Base-by-base conservation (phyloP, 345 rosid species). In the Pugionium dolabratum region DNA sequence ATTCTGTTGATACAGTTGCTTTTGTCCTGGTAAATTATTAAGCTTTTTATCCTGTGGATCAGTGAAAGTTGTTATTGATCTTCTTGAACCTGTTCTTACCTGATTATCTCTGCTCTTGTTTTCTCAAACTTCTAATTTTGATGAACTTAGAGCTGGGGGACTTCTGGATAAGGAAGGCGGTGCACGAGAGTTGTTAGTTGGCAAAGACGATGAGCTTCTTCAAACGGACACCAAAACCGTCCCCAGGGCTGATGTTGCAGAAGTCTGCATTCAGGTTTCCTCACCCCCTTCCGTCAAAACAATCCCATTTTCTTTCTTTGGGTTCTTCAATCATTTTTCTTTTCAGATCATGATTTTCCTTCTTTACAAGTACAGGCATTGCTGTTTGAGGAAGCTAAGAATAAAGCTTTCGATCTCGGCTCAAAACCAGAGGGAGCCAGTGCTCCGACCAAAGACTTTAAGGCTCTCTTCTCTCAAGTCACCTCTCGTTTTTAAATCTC, bases 151-250 rank as follows among this genome's bases (percentile, higher is more conserved):
- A 82, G 87, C 97, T 61, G 97, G 95, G 65, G 90, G 91, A 46
- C 82, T 90, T 77, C 80, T 79, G 60, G 97, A 90, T 52, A 85
- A 72, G 74, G 95, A 84, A 51, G 95, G 91, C 2, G 88, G 95
- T 41, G 41, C 71, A 62, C 81, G 90, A 11, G 95, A 90, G 76
- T 70, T 90, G 62, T 29, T 90, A 46, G 75, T 90, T 9, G 91
- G 91, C 33, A 87, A 90, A 78, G 88, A 90, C 58, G 97, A 90
- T 41, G 97, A 84, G 79, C 91, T 90, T 74, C 95, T 90, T 52
- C 76, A 84, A 71, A 85, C 97, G 27, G 86, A 80, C 4, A 81
- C 87, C 9, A 85, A 76, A 70, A 79, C 87, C 33, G 83, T 90
- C 35, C 73, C 87, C 0, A 78, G 97, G 67, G 81, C 71, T 34